Evolutionary conservation across 2,329 filamentous ascomycete species (phyloP), one percentile per base, ranked within the genome.

Genomic region (Diaporthe citriasiana): DNA sequence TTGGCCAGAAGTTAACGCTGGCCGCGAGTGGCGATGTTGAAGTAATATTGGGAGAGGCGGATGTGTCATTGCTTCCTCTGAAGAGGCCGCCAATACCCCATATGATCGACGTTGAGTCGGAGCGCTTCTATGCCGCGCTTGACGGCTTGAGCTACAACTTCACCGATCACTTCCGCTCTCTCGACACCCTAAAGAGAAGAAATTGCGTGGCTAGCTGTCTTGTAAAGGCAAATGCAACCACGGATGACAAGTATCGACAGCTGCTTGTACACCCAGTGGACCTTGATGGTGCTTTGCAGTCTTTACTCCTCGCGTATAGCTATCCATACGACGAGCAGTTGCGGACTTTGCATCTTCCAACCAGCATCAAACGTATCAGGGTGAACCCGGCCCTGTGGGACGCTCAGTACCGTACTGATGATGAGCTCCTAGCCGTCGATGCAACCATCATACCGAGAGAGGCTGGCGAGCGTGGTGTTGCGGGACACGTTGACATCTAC

Each of bases 111-210:
- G 70, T 72, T 33, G 60, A 73, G 19, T 10, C 51, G 19, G 69
- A 74, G 12, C 68, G 72, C 7, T 74, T 76, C 45, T 76, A 76
- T 42, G 40, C 33, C 27, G 22, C 63, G 5, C 45, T 76, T 27
- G 38, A n/a, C 12, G 47, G 57, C 19, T 27, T 76, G 12, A 73
- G 74, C n/a, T 74, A 70, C 40, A 51, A 55, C 15, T 76, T 70
- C 59, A 73, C 45, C 27, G 68, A 68, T 27, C 59, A 12, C 2
- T 74, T 76, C n/a, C 50, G 53, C 17, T 45, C 68, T 3, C 38
- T 76, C 1, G 33, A 45, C 1, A 8, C 22, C 22, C 22, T 71
- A 9, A 51, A 15, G 42, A 30, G 69, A 10, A 60, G 47, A 17
- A 13, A 51, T 19, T 27, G 55, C 55, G 47, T 13, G 1, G 40